Conservation (phyloP, 179 eudicot genomes). For the Spinacia oleracea region DNA sequence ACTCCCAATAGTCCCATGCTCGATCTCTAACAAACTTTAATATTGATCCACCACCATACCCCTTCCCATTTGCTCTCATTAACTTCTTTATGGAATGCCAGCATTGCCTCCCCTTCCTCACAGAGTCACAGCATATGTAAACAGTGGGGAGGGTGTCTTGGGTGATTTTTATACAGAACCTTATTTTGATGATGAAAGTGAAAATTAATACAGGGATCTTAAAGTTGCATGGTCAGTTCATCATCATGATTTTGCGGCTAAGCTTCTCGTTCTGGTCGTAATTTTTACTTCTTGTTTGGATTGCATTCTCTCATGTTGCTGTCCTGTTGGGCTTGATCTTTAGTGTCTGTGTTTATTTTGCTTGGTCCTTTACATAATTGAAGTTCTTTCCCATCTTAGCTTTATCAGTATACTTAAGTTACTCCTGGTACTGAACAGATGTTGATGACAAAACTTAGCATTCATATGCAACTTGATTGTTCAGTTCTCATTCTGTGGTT, state of each 20-base stretch:
- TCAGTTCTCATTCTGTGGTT: slow-evolving; percentile 50
- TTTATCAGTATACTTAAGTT: neutral
- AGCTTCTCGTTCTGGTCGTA: neutral
- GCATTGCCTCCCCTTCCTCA: no score
- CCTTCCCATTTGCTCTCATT: no score
- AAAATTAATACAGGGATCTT: neutral
- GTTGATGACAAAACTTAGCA: slow-evolving; percentile 73
- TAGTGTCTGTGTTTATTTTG: neutral
- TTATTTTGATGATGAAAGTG: neutral
- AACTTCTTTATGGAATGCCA: no score
- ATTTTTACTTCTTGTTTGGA: neutral
- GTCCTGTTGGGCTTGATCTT: neutral
- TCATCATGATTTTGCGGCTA: neutral
- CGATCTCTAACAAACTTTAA: no score
- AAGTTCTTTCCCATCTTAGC: neutral
- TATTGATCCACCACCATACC: no score
- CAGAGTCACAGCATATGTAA: no score
- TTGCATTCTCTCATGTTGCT: no score
- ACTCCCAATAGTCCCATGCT: no score
- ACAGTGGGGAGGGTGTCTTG: no score
- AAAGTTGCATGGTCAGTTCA: neutral
- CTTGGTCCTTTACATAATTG: neutral
- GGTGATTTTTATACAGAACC: no score
- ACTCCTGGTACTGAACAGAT: slow-evolving; percentile 45
- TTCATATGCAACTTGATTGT: slow-evolving; percentile 35